phyloP scores from a whole-genome alignment of 768 basidiomycete genomes.

The Pholiota molesta region DNA sequence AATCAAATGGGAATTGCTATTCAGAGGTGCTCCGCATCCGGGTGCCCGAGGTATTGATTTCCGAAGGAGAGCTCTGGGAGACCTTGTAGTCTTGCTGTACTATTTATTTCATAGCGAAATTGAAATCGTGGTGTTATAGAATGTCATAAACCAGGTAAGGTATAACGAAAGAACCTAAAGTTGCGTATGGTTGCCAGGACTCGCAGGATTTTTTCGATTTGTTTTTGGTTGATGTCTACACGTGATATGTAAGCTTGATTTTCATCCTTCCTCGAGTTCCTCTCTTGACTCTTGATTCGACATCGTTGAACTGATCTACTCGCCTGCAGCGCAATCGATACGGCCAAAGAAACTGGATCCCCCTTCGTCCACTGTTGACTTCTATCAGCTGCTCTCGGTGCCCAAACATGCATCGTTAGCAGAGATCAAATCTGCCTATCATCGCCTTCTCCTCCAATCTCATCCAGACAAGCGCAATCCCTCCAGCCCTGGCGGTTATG shows the following conservation, averaged over 20 bases:
- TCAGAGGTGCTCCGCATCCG: neutral
- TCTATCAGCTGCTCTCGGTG: slow-evolving; percentile 63
- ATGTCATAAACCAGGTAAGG: too few species aligned
- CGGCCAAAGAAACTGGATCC: slow-evolving; percentile 22
- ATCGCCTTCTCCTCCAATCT: slow-evolving; percentile 58
- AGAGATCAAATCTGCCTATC: slow-evolving; percentile 74
- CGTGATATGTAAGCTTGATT: too few species aligned
- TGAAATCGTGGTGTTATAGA: too few species aligned
- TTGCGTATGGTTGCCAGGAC: too few species aligned
- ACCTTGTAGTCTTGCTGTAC: too few species aligned
- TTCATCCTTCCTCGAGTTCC: neutral
- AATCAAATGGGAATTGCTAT: neutral
- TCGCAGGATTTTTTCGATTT: too few species aligned
- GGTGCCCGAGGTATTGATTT: neutral
- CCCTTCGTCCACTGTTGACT: slow-evolving; percentile 38
- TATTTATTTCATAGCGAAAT: too few species aligned
- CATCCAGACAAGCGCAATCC: slow-evolving; percentile 55
- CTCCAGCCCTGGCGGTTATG: slow-evolving; percentile 10
- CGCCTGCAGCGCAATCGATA: neutral
- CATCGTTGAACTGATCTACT: neutral
- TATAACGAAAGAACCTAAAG: too few species aligned
- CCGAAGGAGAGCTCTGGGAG: too few species aligned
- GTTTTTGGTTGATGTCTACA: too few species aligned
- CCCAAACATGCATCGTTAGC: slow-evolving; percentile 46
- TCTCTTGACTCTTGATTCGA: neutral